Evolutionary conservation across 2,329 filamentous ascomycete genomes (phyloP), one percentile per base, ranked within the genome.

Genomic region (Beauveria pseudobassiana): DNA sequence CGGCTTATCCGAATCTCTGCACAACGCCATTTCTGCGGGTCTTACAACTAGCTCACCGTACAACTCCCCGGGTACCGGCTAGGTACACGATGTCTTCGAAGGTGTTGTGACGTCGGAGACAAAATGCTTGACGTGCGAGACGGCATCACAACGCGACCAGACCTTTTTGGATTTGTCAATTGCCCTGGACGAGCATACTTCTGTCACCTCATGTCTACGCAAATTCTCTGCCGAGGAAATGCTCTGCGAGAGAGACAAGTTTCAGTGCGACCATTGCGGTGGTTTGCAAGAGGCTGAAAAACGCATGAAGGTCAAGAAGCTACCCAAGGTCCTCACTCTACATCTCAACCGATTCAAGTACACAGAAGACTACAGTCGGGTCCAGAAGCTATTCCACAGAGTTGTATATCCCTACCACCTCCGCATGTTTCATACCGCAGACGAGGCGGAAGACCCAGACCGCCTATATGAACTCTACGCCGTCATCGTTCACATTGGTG

Each of bases 171-270:
- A 99, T 74, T 78, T 99, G 22, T 98, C 95, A 0, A 96, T 99
- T 61, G 95, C 99, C 74, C 79, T 99, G 14, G 92, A 96, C 67
- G 88, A 97, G 70, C 92, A 98, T 72, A 93, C 93, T 0, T 99
- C 95, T 0, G 95, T 99, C 3, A 98, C 95, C 3, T 93, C 95
- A 28, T 99, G 95, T 72, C 77, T 99, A 65, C 85, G 91, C 63
- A 96, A 97, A 69, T 99, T 99, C 70, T 99, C 95, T 0, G 92
- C 95, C 51, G 95, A 98, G 70, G 95, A 99, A 75, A 97, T 98
- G 91, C 82, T 99, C 62, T 98, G 95, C 71, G 95, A 99, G 77
- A 85, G 93, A 64, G 98, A 99, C 79, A 99, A 99, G 72, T 99
- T 99, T 67, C 93, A 99, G 72, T 99, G 95, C 76, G 95, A 99